These are phyloP conservation scores for Blechomonas ayalai DNA, from an alignment of 208 protist genomes.

Conservation along the genomic window DNA sequence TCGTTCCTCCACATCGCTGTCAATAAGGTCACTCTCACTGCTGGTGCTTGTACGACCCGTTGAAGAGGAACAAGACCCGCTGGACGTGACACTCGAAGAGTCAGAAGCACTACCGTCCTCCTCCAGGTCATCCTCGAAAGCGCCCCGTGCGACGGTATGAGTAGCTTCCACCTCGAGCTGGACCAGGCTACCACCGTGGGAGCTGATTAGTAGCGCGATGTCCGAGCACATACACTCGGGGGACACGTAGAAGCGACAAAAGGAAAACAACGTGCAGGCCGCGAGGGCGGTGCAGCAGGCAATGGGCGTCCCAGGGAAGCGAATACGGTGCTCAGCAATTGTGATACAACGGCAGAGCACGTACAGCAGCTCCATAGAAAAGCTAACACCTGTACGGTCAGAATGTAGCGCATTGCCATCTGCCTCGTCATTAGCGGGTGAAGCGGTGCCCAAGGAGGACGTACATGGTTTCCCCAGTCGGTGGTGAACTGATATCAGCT, in stretches of 20 bases:
- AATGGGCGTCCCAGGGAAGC: constrained; percentile 57
- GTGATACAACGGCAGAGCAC: constrained; percentile 51
- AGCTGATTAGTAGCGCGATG: constrained; percentile 26
- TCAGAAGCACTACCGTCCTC: background rate
- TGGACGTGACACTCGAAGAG: no score
- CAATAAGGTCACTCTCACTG: no score
- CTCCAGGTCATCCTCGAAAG: constrained; percentile 1
- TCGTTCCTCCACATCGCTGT: no score
- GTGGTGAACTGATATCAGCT: constrained; percentile 46
- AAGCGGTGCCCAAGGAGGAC: no score
- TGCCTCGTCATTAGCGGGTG: no score
- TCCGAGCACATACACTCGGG: constrained; percentile 4
- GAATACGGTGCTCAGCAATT: constrained; percentile 55
- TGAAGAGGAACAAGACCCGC: no score
- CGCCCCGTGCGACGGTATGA: constrained; percentile 27
- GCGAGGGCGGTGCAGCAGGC: constrained; percentile 32
- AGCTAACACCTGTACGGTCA: background rate
- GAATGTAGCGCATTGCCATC: no score
- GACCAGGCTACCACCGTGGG: constrained; percentile 47
- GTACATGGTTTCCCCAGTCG: no score
- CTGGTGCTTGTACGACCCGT: no score
- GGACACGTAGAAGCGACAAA: constrained; percentile 47
- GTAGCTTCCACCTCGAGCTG: constrained; percentile 32
- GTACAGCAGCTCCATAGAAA: constrained; percentile 59
- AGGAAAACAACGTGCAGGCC: constrained; percentile 32